Percentiles rank a stretch among this genome's conserved stretches.
These are phyloP conservation scores for Aspergillus nanangensis DNA, from an alignment of 495 filamentous ascomycete species.

Conservation along the genomic window DNA sequence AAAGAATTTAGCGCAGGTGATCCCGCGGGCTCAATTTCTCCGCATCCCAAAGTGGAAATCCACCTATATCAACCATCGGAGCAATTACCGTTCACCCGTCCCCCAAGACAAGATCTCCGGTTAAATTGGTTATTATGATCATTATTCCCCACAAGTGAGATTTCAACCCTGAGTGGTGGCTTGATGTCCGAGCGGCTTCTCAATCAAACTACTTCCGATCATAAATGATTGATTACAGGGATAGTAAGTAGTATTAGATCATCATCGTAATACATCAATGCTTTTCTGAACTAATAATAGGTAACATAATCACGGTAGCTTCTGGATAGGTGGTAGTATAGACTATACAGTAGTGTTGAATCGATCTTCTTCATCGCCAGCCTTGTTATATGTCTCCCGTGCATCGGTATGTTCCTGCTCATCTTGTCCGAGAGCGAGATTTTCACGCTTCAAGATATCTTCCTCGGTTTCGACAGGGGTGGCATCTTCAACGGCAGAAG, in stretches of 20 bases:
- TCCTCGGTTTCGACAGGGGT: constrained; percentile 33
- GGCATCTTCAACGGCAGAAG: constrained; percentile 16
- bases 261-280: neutral
- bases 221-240: too few species aligned
- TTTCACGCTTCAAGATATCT: constrained; percentile 29
- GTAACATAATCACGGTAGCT: neutral
- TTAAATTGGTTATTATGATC: too few species aligned
- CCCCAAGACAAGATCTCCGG: too few species aligned
- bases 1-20: constrained; percentile 3
- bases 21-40: constrained; percentile 23
- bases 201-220: too few species aligned
- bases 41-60: constrained; percentile 8
- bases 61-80: too few species aligned
- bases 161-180: too few species aligned
- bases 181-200: too few species aligned
- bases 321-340: neutral
- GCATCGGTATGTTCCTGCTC: constrained; percentile 33
- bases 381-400: constrained; percentile 38
- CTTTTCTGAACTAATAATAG: constrained; percentile 3
- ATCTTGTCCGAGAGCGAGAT: constrained; percentile 31
- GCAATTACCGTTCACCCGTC: too few species aligned
- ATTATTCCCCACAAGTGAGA: too few species aligned
- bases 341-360: constrained; percentile 40
- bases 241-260: neutral
- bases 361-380: constrained; percentile 38